Conservation (phyloP, 1,284 basidiomycete species). For the Moesziomyces sp. region DNA sequence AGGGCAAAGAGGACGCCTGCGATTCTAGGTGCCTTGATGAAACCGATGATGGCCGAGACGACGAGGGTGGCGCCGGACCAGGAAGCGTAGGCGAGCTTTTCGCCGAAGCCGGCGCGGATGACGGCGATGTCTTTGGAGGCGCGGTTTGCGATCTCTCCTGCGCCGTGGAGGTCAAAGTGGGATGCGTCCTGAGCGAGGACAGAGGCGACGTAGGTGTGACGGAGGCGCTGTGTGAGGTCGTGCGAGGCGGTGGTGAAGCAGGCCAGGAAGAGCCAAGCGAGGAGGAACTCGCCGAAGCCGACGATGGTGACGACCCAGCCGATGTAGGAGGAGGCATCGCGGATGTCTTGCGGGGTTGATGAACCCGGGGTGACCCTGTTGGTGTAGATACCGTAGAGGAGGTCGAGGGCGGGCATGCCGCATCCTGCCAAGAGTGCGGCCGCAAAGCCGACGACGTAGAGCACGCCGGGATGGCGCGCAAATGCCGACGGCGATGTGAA, state of each 20-base stretch:
- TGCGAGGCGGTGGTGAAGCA: constrained; percentile 66
- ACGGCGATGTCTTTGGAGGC: constrained; percentile 68
- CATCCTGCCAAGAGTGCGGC: constrained; percentile 52
- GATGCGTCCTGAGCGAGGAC: constrained; percentile 69
- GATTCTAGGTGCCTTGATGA: constrained; percentile 67
- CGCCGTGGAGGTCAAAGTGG: constrained; percentile 69
- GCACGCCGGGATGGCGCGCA: constrained; percentile 51
- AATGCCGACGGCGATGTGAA: constrained; percentile 41
- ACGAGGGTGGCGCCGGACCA: constrained; percentile 66
- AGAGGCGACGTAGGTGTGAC: constrained; percentile 68
- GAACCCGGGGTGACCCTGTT: constrained; percentile 47
- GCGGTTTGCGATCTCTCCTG: constrained; percentile 69
- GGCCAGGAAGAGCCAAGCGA: constrained; percentile 62
- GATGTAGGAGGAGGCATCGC: constrained; percentile 45
- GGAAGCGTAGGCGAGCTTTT: constrained; percentile 68
- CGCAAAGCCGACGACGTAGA: constrained; percentile 54
- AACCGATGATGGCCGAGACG: constrained; percentile 67
- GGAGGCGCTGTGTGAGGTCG: constrained; percentile 65
- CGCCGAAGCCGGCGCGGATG: constrained; percentile 68
- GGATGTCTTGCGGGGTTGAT: constrained; percentile 38
- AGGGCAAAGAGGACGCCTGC: constrained; percentile 69
- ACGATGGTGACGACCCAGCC: constrained; percentile 68
- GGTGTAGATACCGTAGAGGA: constrained; percentile 64
- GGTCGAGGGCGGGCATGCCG: constrained; percentile 56
- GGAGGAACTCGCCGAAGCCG: constrained; percentile 61